A percentile compares a stretch with the other conserved stretches of the same genome.
phyloP scores from a whole-genome alignment of 495 filamentous ascomycete genomes.

The Neurospora sp. region DNA sequence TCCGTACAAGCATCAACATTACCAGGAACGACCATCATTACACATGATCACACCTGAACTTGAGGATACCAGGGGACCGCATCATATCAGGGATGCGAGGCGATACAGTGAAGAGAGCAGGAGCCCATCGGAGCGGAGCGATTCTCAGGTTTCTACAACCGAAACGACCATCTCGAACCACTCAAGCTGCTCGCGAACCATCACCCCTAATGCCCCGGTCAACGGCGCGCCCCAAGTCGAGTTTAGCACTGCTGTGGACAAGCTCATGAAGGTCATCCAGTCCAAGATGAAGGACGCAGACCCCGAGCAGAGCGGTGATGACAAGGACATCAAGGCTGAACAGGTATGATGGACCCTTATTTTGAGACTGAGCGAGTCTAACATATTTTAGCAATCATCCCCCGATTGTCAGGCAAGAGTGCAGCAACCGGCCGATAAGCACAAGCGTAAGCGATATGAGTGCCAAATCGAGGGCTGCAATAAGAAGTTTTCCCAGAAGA shows the following conservation, averaged over 20 bases:
- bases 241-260: constrained; percentile 77
- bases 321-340: constrained; percentile 1
- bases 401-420: neutral
- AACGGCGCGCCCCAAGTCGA: constrained; percentile 30
- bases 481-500: constrained; percentile 85
- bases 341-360: constrained; percentile 1
- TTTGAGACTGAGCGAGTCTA: neutral
- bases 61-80: neutral
- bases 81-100: constrained; percentile 7
- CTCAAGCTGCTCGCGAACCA: constrained; percentile 12
- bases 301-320: neutral
- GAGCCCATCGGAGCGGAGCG: constrained; percentile 30
- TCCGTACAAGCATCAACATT: constrained; percentile 26
- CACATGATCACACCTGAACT: constrained; percentile 9
- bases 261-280: constrained; percentile 89
- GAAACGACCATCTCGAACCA: constrained; percentile 3
- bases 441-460: constrained; percentile 54
- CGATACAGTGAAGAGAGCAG: constrained; percentile 14
- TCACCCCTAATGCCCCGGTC: constrained; percentile 17
- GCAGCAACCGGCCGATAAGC: constrained; percentile 1
- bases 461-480: constrained; percentile 67
- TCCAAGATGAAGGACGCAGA: constrained; percentile 35
- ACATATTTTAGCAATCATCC: neutral
- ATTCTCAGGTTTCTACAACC: constrained; percentile 16
- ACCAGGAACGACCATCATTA: constrained; percentile 19